Conservation (phyloP, 1,284 basidiomycete species). For the Trichosporon faecale region DNA sequence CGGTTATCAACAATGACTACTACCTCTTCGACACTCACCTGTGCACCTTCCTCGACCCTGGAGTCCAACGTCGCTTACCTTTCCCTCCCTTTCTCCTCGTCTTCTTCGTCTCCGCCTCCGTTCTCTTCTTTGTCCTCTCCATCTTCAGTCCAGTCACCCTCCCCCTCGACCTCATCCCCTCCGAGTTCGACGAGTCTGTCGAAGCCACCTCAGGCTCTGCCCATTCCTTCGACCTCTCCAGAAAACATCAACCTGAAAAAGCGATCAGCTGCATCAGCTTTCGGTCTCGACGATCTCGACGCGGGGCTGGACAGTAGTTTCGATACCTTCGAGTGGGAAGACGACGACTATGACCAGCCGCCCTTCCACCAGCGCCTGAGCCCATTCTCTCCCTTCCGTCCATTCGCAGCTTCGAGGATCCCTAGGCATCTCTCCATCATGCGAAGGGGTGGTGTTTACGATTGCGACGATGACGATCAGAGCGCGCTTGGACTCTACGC, state of each 20-base stretch:
- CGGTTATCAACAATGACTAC: constrained; percentile 1
- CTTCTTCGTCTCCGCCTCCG: neutral
- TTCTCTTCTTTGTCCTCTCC: neutral
- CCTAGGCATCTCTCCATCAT: neutral
- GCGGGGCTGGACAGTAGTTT: neutral
- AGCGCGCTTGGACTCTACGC: neutral
- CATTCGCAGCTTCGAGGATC: neutral
- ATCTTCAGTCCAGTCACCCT: neutral
- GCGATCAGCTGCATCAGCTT: neutral
- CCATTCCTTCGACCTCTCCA: neutral
- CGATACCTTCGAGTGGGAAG: constrained; percentile 1
- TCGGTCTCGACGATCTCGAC: neutral
- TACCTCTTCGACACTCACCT: constrained; percentile 1
- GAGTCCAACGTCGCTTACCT: neutral
- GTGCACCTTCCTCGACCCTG: neutral
- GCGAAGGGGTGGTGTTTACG: neutral
- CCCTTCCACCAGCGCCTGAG: neutral
- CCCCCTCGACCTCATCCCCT: neutral
- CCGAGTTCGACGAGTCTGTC: neutral
- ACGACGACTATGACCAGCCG: constrained; percentile 2
- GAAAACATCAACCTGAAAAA: neutral
- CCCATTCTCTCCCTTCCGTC: neutral
- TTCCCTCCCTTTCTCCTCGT: neutral
- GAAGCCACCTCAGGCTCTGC: neutral
- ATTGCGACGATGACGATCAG: constrained; percentile 3